Evolutionary conservation across 768 basidiomycete species (phyloP).

Genomic region (Goffeauzyma gilvescens): DNA sequence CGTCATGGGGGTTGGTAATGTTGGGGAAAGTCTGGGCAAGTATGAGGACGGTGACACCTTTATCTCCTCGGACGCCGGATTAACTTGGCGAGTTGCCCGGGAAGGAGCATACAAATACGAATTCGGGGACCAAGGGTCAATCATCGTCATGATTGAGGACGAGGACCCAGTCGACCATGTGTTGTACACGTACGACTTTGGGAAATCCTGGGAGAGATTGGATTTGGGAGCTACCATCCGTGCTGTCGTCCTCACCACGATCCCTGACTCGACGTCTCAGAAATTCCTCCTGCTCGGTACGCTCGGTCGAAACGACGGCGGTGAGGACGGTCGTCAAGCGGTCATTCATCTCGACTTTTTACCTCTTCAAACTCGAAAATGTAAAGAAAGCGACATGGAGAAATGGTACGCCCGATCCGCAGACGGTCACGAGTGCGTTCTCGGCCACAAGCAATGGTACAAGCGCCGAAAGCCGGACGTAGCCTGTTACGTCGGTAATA

Average conservation of each 20-base stretch:
- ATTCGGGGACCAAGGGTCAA: conserved; percentile 76
- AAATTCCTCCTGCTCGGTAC: conserved; percentile 81
- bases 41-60: conserved; percentile 89
- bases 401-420: conserved; percentile 61
- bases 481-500: conserved; percentile 74
- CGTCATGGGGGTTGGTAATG: conserved; percentile 87
- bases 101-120: conserved; percentile 78
- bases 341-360: conserved; percentile 70
- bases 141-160: conserved; percentile 63
- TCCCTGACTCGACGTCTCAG: conserved; percentile 88
- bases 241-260: conserved; percentile 59
- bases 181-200: conserved; percentile 63
- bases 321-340: conserved; percentile 45
- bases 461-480: conserved; percentile 59
- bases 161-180: conserved; percentile 54
- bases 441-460: conserved; percentile 99
- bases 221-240: conserved; percentile 52
- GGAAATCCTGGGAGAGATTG: conserved; percentile 57
- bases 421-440: conserved; percentile 56
- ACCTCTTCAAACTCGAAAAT: conserved; percentile 48
- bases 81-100: conserved; percentile 63
- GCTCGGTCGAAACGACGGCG: conserved; percentile 42
- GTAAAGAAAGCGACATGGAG: conserved; percentile 55
- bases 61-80: conserved; percentile 70
- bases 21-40: conserved; percentile 47